phyloP scores from a whole-genome alignment of 176 grass and related monocot species.

The Dendrocalamus sinicus region DNA sequence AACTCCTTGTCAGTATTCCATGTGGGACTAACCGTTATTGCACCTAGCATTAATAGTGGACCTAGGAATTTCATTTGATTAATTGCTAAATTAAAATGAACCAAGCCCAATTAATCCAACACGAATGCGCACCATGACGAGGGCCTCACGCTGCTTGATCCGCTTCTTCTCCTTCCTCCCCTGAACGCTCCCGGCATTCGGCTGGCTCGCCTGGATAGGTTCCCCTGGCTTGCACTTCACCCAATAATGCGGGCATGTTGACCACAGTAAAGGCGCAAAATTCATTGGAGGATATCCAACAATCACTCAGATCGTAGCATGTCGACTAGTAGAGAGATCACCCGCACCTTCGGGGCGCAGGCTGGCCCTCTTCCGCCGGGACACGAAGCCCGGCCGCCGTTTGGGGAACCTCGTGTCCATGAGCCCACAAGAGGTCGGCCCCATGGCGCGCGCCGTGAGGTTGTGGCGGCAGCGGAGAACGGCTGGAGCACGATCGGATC shows the following conservation, averaged over 20 bases:
- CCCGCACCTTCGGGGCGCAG: conserved; percentile 69
- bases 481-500: conserved; percentile 49
- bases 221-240: conserved; percentile 56
- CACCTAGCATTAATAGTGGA: no score
- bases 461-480: conserved; percentile 47
- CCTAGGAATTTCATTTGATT: no score
- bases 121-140: conserved; percentile 46
- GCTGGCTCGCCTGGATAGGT: conserved; percentile 52
- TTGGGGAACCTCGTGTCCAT: conserved; percentile 72
- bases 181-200: conserved; percentile 52
- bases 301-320: not conserved
- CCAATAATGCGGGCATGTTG: conserved; percentile 48
- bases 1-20: no score
- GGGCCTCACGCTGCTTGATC: conserved; percentile 62
- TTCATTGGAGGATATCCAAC: not conserved
- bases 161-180: conserved; percentile 68
- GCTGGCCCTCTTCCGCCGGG: conserved; percentile 80
- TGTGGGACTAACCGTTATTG: no score
- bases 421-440: conserved; percentile 53
- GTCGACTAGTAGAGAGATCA: not conserved
- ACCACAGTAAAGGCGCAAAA: not conserved
- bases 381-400: conserved; percentile 66
- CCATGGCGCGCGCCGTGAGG: conserved; percentile 48
- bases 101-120: no score
- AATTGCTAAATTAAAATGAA: no score